Conservation (phyloP, 2,329 filamentous ascomycete species). For the Exophiala alcalophila region DNA sequence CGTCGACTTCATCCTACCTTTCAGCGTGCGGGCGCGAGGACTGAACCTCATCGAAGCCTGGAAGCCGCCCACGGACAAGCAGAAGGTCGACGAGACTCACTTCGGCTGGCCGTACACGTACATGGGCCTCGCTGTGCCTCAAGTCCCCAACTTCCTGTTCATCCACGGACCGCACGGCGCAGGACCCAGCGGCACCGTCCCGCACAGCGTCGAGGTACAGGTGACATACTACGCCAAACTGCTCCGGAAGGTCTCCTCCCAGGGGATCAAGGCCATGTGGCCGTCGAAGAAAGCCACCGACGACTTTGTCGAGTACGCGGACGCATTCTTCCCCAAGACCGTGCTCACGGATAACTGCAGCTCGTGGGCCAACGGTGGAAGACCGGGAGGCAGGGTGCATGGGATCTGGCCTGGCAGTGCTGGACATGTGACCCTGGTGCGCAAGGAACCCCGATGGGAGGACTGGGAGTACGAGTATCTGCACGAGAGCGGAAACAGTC, state of each 20-base stretch:
- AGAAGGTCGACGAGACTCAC: slow-evolving; percentile 33
- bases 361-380: slow-evolving; percentile 26
- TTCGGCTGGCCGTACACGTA: slow-evolving; percentile 36
- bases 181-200: slow-evolving; percentile 63
- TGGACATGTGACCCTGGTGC: slow-evolving; percentile 22
- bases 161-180: slow-evolving; percentile 41
- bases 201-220: slow-evolving; percentile 65
- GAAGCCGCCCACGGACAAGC: slow-evolving; percentile 35
- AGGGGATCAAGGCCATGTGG: slow-evolving; percentile 62
- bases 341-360: slow-evolving; percentile 37
- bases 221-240: slow-evolving; percentile 64
- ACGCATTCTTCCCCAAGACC: slow-evolving; percentile 55
- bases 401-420: slow-evolving; percentile 27
- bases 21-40: slow-evolving; percentile 34
- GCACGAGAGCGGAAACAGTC: slow-evolving; percentile 16
- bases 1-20: slow-evolving; percentile 35
- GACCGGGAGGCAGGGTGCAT: slow-evolving; percentile 19
- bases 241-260: slow-evolving; percentile 62
- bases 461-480: slow-evolving; percentile 26
- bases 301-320: slow-evolving; percentile 60
- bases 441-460: slow-evolving; percentile 26
- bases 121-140: slow-evolving; percentile 39
- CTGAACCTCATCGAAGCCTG: slow-evolving; percentile 31
- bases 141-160: slow-evolving; percentile 48
- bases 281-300: slow-evolving; percentile 60